Evolutionary conservation across 208 protist species (phyloP), one percentile per base, ranked within the genome.

Genomic region (Angomonas desouzai): DNA sequence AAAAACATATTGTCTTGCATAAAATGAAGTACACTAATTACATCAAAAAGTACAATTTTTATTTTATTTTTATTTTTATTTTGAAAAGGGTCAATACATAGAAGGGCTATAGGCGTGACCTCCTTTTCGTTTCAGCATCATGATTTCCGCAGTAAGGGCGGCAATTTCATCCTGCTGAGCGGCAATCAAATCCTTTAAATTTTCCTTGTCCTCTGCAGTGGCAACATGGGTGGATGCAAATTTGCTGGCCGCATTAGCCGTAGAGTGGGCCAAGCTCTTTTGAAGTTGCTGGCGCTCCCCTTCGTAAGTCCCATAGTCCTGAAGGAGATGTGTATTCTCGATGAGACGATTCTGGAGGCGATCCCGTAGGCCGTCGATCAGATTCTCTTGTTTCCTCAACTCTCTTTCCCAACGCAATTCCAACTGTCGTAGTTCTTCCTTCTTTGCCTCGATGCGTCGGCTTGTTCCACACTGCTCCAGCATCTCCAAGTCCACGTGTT

Each of bases 131-230:
- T 84, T 77, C 67, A 98, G 74, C 85, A 98, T 96, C 32, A 81
- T 65, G 33, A 98, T 91, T 69, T 98, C 95, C 0, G 81, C 77
- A 20, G 78, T 89, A 20, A 98, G 80, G 9, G 88, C 85, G n/a
- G 97, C 93, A 38, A 98, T 94, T 69, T 98, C 95, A 48, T 89
- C 78, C 65, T 94, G 84, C 74, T 97, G 95, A 28, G 89, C 80
- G 3, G 83, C 65, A 10, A 98, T 92, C 2, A 97, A 79, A 23
- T 92, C 72, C n/a, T 86, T 77, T 22, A 97, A 77, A 20, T 89
- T 90, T 49, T 71, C 69, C 11, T 87, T 76, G 51, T 96, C 91
- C 38, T 83, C 72, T 51, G 68, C 75, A 22, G 91, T 93, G n/a
- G 91, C 93, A 4, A 96, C 81, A 1, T 65, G 72, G 16, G 78